phyloP scores from a whole-genome alignment of 441 rosid genomes.

The Croton setiger region DNA sequence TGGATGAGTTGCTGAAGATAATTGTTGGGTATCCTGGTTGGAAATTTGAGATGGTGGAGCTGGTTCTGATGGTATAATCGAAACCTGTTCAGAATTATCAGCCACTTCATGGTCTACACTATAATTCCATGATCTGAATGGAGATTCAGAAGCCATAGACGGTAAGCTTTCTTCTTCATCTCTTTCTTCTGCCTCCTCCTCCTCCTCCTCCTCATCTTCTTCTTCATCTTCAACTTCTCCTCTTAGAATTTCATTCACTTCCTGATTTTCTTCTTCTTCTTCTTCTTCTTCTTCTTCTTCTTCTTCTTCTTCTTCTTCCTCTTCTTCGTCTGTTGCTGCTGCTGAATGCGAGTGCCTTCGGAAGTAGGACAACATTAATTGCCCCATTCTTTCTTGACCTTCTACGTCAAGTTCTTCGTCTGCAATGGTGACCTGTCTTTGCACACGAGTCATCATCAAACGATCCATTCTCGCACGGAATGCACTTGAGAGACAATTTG shows the following conservation, averaged over 20 bases:
- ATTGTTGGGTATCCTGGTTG: constrained; percentile 28
- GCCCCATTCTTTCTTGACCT: constrained; percentile 34
- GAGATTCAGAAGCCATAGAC: constrained; percentile 38
- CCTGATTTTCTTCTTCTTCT: constrained; percentile 14
- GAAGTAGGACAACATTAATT: constrained; percentile 34
- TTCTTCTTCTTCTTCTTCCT: constrained; percentile 15
- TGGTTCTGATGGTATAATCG: constrained; percentile 23
- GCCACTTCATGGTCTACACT: constrained; percentile 35
- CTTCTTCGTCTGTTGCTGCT: constrained; percentile 24
- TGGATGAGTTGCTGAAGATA: constrained; percentile 31
- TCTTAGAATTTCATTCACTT: not conserved
- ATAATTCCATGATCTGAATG: constrained; percentile 48
- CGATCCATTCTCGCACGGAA: constrained; percentile 61
- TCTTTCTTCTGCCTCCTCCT: constrained; percentile 21
- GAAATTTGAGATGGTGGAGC: constrained; percentile 29
- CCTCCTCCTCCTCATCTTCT: constrained; percentile 26
- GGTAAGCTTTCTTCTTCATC: constrained; percentile 29
- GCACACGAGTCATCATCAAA: constrained; percentile 44
- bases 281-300: constrained; percentile 26
- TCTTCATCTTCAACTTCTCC: constrained; percentile 28
- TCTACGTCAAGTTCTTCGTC: constrained; percentile 34
- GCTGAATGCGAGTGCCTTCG: constrained; percentile 27
- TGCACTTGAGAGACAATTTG: constrained; percentile 58
- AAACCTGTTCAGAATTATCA: constrained; percentile 32
- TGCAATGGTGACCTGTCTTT: constrained; percentile 35